These are phyloP conservation scores for Chaetomium cochliodes DNA, from an alignment of 495 filamentous ascomycete species.

Conservation along the genomic window DNA sequence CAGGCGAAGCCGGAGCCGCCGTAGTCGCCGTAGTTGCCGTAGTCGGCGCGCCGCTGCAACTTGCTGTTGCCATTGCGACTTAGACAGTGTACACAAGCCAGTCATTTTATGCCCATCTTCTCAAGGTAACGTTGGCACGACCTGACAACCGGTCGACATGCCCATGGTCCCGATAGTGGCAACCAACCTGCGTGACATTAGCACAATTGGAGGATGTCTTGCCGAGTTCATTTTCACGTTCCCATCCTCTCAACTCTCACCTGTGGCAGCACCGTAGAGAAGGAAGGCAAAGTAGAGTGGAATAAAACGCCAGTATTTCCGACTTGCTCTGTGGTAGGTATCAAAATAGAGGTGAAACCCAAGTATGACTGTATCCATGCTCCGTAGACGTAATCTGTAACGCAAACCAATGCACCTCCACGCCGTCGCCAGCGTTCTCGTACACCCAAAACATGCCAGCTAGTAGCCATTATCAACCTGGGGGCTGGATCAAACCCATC, in stretches of 20 bases:
- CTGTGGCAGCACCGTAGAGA: neutral
- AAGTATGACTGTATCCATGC: neutral
- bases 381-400: neutral
- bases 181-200: too few species aligned
- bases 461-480: neutral
- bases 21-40: neutral
- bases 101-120: too few species aligned
- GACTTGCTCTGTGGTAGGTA: neutral
- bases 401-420: neutral
- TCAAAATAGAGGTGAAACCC: neutral
- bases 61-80: too few species aligned
- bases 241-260: too few species aligned
- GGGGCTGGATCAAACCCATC: slow-evolving; percentile 28
- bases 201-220: too few species aligned
- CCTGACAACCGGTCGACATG: too few species aligned
- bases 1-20: neutral
- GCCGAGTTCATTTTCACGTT: too few species aligned
- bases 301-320: neutral
- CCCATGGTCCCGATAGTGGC: too few species aligned
- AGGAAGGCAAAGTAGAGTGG: neutral
- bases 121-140: too few species aligned
- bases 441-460: neutral
- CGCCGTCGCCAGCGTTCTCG: neutral
- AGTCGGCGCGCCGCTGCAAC: neutral
- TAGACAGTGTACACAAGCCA: too few species aligned